Conservation (phyloP, 768 basidiomycete species). For the Mycena polygramma region DNA sequence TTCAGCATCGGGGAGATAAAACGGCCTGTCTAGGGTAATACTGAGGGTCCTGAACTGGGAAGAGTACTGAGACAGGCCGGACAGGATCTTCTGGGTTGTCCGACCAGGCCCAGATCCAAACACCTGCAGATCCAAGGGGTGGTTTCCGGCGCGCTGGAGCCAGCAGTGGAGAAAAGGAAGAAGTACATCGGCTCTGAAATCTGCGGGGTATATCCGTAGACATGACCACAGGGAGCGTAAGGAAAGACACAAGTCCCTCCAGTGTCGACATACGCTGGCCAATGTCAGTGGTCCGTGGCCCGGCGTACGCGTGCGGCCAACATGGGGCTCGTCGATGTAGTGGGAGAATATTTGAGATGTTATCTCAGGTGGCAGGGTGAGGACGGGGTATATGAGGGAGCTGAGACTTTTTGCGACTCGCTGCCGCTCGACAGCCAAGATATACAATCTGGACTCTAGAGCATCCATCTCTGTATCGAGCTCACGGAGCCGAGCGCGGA, state of each 20-base stretch:
- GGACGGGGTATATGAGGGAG: slow-evolving; percentile 19
- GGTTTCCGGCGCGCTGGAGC: slow-evolving; percentile 19
- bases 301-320: slow-evolving; percentile 7
- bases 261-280: slow-evolving; percentile 20
- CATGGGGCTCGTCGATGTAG: slow-evolving; percentile 9
- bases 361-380: slow-evolving; percentile 26
- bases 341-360: slow-evolving; percentile 17
- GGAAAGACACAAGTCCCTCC: slow-evolving; percentile 23
- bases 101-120: not conserved
- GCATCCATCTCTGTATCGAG: slow-evolving; percentile 19
- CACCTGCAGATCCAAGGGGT: slow-evolving; percentile 8
- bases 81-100: not conserved
- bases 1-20: not conserved
- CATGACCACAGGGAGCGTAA: slow-evolving; percentile 1
- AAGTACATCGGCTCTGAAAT: not conserved
- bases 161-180: slow-evolving; percentile 6
- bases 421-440: slow-evolving; percentile 1
- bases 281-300: slow-evolving; percentile 8
- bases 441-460: slow-evolving; percentile 8
- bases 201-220: slow-evolving; percentile 7
- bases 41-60: not conserved
- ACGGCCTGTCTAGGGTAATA: slow-evolving; percentile 2
- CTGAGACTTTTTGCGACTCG: not conserved
- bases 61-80: slow-evolving; percentile 2
- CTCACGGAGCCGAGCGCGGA: slow-evolving; percentile 23